A percentile compares a stretch with the other conserved stretches of the same genome.
Evolutionary conservation across 345 rosid species (phyloP).

Genomic region (Kandelia obovata): DNA sequence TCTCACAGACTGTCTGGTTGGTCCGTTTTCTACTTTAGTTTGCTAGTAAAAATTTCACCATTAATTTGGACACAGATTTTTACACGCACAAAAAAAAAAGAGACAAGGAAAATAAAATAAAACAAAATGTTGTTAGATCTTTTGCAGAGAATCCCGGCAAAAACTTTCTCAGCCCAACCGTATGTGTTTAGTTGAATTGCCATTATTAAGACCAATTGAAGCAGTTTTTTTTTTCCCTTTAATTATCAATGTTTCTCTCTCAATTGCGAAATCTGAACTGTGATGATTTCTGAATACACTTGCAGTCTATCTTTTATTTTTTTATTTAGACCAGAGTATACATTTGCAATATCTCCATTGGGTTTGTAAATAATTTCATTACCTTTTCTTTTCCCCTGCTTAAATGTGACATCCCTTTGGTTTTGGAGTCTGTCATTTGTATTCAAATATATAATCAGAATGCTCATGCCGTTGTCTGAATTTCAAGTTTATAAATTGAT

Average conservation of each 20-base stretch:
- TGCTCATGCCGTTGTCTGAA: too few species aligned
- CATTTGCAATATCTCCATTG: too few species aligned
- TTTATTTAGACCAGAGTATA: too few species aligned
- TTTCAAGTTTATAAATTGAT: too few species aligned
- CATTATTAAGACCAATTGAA: neutral
- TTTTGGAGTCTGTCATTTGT: too few species aligned
- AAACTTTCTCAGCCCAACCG: neutral
- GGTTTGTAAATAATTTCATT: too few species aligned
- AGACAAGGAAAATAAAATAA: neutral
- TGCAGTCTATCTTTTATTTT: too few species aligned
- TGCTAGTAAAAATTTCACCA: slow-evolving; percentile 17
- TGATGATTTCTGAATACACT: neutral
- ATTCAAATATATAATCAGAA: too few species aligned
- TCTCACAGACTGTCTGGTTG: slow-evolving; percentile 11
- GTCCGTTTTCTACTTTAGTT: slow-evolving; percentile 9
- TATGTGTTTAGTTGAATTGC: neutral
- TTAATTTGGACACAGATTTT: slow-evolving; percentile 16
- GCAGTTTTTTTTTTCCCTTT: neutral
- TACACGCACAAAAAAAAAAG: neutral
- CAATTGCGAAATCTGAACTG: neutral
- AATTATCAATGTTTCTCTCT: neutral
- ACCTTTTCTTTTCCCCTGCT: too few species aligned
- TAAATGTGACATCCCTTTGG: too few species aligned
- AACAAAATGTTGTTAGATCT: neutral
- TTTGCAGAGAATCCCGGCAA: neutral